phyloP scores from a whole-genome alignment of 345 rosid species.

The Rhodomyrtus tomentosa region DNA sequence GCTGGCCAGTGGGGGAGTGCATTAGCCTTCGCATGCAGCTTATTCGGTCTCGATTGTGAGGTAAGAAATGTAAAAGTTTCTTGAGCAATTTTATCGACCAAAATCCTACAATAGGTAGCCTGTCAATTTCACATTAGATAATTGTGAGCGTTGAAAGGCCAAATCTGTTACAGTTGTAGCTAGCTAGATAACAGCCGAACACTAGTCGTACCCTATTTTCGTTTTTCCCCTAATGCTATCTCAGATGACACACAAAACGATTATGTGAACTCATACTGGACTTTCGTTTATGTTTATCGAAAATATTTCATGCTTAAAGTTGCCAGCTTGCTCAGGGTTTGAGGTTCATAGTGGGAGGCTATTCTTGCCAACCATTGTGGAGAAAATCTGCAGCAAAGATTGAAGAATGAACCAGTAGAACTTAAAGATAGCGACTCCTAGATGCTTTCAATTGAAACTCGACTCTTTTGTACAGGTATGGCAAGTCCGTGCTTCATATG shows the following conservation, averaged over 20 bases:
- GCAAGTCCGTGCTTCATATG: constrained; percentile 93
- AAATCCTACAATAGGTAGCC: background rate
- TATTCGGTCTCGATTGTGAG: constrained; percentile 66
- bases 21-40: constrained; percentile 83
- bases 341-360: background rate
- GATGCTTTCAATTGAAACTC: background rate
- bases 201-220: background rate
- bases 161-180: background rate
- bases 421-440: background rate
- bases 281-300: background rate
- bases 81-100: background rate
- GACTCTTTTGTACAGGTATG: constrained; percentile 42
- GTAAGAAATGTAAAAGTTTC: constrained; percentile 20
- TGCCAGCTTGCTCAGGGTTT: background rate
- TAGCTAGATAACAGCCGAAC: background rate
- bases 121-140: background rate
- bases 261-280: background rate
- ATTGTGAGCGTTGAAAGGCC: background rate
- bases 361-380: background rate
- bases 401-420: background rate
- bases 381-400: background rate
- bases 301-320: background rate
- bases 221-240: background rate
- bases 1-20: constrained; percentile 99
- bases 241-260: background rate